phyloP scores from a whole-genome alignment of 2,329 filamentous ascomycete species.

The Trichoderma harzianum region DNA sequence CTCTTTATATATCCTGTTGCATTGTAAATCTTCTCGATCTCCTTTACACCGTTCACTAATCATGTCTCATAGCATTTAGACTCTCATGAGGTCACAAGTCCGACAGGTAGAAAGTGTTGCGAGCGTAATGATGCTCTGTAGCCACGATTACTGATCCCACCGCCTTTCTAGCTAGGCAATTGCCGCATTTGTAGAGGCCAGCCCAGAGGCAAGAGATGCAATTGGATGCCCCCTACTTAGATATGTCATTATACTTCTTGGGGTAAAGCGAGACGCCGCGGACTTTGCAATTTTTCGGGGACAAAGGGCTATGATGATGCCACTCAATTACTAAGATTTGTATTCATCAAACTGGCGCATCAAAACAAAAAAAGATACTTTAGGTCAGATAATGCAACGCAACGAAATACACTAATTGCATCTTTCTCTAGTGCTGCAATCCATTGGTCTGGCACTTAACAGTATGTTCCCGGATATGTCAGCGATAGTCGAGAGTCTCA shows the following conservation, averaged over 20 bases:
- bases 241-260: not conserved
- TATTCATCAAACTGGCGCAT: not conserved
- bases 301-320: not conserved
- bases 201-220: not conserved
- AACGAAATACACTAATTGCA: not conserved
- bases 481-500: not conserved
- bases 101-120: not conserved
- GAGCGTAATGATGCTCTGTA: not conserved
- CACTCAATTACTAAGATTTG: not conserved
- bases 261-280: not conserved
- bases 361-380: not conserved
- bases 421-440: not conserved
- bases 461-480: not conserved
- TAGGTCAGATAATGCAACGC: not conserved
- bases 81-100: not conserved
- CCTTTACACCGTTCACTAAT: not conserved
- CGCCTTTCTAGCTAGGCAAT: not conserved
- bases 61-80: not conserved
- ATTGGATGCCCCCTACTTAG: not conserved
- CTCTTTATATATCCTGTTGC: not conserved
- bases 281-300: not conserved
- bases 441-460: not conserved
- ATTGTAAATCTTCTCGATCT: not conserved
- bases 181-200: not conserved
- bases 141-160: not conserved